These are phyloP conservation scores for Leishmania tarentolae DNA, from an alignment of 208 protist genomes.

Conservation along the genomic window DNA sequence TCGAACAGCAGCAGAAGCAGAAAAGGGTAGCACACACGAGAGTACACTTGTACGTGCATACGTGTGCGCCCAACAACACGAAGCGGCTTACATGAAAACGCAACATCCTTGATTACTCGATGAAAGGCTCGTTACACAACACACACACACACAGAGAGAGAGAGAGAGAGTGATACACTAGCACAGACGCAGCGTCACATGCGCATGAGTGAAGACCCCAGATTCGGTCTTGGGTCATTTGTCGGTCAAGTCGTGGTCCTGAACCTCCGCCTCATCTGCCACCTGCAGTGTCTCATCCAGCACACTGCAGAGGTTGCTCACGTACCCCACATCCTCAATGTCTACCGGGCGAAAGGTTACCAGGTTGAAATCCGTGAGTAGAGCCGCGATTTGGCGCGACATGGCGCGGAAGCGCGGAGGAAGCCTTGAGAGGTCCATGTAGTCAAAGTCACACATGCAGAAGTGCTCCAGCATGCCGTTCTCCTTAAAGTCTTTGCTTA, in stretches of 20 bases:
- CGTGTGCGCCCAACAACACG: too few species aligned
- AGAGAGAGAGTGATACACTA: neutral
- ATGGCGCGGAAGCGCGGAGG: conserved; percentile 68
- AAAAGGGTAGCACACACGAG: too few species aligned
- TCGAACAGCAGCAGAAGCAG: neutral
- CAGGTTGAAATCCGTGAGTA: conserved; percentile 83
- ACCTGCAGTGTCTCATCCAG: conserved; percentile 89
- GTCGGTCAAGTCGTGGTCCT: conserved; percentile 61
- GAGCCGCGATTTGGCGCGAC: conserved; percentile 60
- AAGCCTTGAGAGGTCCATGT: conserved; percentile 73
- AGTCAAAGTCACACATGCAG: conserved; percentile 90
- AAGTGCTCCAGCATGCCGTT: conserved; percentile 77
- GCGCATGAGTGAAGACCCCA: neutral
- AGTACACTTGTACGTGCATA: neutral
- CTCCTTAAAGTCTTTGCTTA: conserved; percentile 70
- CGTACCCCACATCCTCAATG: conserved; percentile 65
- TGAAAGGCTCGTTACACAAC: neutral
- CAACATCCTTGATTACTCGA: neutral
- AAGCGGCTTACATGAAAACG: neutral
- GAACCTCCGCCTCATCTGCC: conserved; percentile 85
- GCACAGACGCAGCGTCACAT: neutral
- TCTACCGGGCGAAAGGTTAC: conserved; percentile 87
- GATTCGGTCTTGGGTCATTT: conserved; percentile 11
- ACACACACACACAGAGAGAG: neutral
- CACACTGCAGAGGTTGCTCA: conserved; percentile 69